Evolutionary conservation across 2,329 filamentous ascomycete species (phyloP), one percentile per base, ranked within the genome.

Genomic region (Fusarium subtropicale): DNA sequence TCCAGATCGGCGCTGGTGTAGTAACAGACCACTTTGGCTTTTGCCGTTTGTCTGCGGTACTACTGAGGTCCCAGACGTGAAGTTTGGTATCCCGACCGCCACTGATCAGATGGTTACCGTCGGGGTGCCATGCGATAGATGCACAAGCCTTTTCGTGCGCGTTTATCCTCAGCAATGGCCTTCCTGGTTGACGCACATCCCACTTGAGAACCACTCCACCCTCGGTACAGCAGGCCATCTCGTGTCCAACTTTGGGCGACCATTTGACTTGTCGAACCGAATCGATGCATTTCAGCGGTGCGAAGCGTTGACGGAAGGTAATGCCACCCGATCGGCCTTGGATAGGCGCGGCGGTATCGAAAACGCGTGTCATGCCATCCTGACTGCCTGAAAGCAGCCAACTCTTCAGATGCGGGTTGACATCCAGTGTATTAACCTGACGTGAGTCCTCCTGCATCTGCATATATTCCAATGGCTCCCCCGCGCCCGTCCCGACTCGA

Each of bases 61-160:
- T 82, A 7, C 87, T 86, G 60, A 91, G 78, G 71, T 91, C 88
- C 90, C 90, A 92, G 8, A 91, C 86, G 71, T 89, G 83, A 39
- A 89, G 86, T 55, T 85, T 86, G 62, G 84, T 84, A 74, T 92
- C 90, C 68, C 85, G 81, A 9, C 89, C 88, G 7, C 85, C 88
- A 66, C 88, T 91, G 50, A 89, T 83, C 13, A 91, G 78, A 71
- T 91, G 88, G n/a, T 85, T 83, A 16, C 89, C 90, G 73, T 91
- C 89, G 0, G 88, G 87, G 69, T 92, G 90, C 90, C 90, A 92
- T 5, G 87, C 84, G 44, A 91, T 86, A 1, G 87, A 83, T 3
- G 85, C 82, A 71, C 87, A 88, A 1, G 86, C 81, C 66, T 86
- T 88, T 59, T 89, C 86, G 72, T 91, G 88, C 0, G 86, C 88